Evolutionary conservation across 2,329 filamentous ascomycete genomes (phyloP), one percentile per base, ranked within the genome.

Genomic region (Hymenoscyphus repandus): DNA sequence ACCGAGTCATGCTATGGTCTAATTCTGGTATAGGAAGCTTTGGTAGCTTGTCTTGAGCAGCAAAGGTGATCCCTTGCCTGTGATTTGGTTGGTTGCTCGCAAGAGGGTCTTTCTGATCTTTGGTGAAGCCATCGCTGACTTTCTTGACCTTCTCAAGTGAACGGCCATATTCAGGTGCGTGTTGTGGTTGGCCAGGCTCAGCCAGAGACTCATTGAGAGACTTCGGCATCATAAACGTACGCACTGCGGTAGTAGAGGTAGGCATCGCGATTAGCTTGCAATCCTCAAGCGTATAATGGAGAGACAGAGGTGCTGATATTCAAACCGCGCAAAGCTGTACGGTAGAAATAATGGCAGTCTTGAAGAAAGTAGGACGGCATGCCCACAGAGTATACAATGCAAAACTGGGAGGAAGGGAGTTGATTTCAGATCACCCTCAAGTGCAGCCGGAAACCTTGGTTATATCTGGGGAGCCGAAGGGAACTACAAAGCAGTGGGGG

Each of bases 21-120:
- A 99, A 77, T 11, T 95, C 89, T 0, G 92, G 93, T 47, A 99
- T 96, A 6, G 93, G 93, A 36, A 99, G 76, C 68, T 93, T 96
- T 1, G 91, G 90, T 6, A 99, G 78, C 59, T 83, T 86, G 58
- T 96, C 90, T 68, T 99, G 92, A 51, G 84, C 78, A 31, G 90
- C 86, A 70, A 93, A 99, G 0, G 93, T 97, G 66, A 95, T 83
- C 5, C 81, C 86, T 60, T 79, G 78, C 50, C 76, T 77, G 50
- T 74, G 69, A 63, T 79, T 69, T 47, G 74, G 64, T 50, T 72
- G 74, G 45, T 73, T 70, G 44, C 67, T 66, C 20, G 68, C 71
- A 30, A 79, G 62, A 9, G 76, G 77, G 48, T 73, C 68, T 54
- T 69, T 70, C 53, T 72, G 70, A 54, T 74, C 68, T 18, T 73